phyloP scores from a whole-genome alignment of 768 basidiomycete species.

The Auricularia cornea region DNA sequence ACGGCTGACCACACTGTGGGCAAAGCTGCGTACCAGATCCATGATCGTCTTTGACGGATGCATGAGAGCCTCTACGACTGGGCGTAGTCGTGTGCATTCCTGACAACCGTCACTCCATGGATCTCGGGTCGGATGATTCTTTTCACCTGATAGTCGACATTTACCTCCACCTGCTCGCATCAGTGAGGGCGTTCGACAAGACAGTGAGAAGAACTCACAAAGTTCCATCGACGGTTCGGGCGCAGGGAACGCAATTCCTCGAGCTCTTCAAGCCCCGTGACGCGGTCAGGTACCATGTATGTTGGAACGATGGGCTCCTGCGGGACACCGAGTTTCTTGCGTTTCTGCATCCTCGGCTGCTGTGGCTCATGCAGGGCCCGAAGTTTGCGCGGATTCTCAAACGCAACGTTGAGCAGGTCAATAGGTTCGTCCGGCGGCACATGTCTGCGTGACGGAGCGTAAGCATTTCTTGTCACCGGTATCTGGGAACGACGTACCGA shows the following conservation, averaged over 20 bases:
- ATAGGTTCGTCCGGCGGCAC: conserved; percentile 72
- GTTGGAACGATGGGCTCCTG: conserved; percentile 12
- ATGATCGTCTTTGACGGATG: conserved; percentile 74
- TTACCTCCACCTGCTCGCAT: conserved; percentile 59
- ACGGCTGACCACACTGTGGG: not conserved
- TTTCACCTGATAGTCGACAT: conserved; percentile 53
- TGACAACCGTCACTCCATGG: too few species aligned
- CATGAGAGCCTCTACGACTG: conserved; percentile 63
- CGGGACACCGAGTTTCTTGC: not conserved
- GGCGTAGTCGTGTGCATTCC: conserved; percentile 57
- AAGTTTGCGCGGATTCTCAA: conserved; percentile 87
- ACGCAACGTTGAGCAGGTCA: conserved; percentile 88
- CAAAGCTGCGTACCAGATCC: conserved; percentile 61
- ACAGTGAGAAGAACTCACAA: conserved; percentile 39
- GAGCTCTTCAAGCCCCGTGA: conserved; percentile 69
- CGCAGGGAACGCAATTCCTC: conserved; percentile 71
- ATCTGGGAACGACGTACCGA: conserved; percentile 40
- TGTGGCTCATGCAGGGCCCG: conserved; percentile 40
- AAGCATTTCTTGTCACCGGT: too few species aligned
- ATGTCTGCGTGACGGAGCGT: conserved; percentile 38
- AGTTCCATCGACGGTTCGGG: conserved; percentile 80
- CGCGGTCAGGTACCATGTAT: conserved; percentile 84
- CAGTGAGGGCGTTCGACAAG: conserved; percentile 8
- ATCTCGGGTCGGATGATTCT: too few species aligned
- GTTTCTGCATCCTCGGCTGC: conserved; percentile 30